Evolutionary conservation across 177 flowering plant genomes (phyloP), one percentile per base, ranked within the genome.

Genomic region (Vitis hybrid): DNA sequence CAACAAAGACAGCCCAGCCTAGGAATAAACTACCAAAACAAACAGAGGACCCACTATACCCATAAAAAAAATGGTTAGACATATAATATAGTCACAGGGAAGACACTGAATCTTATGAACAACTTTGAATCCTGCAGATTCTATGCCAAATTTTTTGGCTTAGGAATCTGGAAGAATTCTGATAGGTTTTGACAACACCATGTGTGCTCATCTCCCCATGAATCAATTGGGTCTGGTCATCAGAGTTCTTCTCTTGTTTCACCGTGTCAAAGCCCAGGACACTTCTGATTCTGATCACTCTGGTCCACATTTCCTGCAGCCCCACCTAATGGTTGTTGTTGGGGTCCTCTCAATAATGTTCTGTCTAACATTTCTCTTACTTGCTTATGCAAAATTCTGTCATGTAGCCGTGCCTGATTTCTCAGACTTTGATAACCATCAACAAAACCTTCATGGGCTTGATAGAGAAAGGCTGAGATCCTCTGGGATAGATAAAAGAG

Each of bases 401-500:
- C 80, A 76, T 33, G 65, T 20, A 12, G 53, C 29, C 10, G 22
- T 10, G 10, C 13, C 57, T 51, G 12, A 51, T 26, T 26, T 26
- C 29, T 48, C 19, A 10, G 31, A 15, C 16, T 22, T 39, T 5
- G 29, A 20, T 19, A 26, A 70, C 50, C 69, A 59, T 11, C 16
- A 62, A 3, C 74, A 62, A 18, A 66, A 49, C 50, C 51, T 15
- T 9, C 68, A 45, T 1, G 71, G 65, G 51, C 55, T 75, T 20
- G 56, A 60, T 10, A 50, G 62, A 49, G 51, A 51, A 50, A 63
- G 67, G 39, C 67, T 68, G 29, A 66, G 72, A 55, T 60, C n/a
- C 39, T 94, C 99, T 0, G 99, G 99, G 4, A 72, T 95, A 13
- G 96, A 95, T 33, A 86, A 84, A 75, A 79, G 80, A 0, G 84